Conservation (phyloP, 345 rosid species). For the Lumnitzera littorea region DNA sequence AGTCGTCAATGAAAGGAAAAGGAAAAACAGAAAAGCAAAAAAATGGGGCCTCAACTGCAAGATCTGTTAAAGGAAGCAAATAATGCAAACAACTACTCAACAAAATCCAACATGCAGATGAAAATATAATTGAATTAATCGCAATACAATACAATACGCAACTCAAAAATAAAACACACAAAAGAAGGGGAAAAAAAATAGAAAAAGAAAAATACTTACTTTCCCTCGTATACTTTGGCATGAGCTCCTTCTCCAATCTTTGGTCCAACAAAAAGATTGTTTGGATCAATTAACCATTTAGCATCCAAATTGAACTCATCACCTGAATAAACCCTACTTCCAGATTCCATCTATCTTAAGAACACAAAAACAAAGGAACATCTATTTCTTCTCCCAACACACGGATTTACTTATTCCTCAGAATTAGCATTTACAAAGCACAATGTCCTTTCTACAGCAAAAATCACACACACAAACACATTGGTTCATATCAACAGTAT, state of each 20-base stretch:
- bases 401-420: slow-evolving; percentile 2
- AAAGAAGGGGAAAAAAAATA: slow-evolving; percentile 1
- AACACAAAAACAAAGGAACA: slow-evolving; percentile 15
- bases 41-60: no score
- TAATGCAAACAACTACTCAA: not conserved
- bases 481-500: slow-evolving; percentile 21
- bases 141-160: not conserved
- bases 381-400: slow-evolving; percentile 11
- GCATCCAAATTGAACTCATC: slow-evolving; percentile 54
- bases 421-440: not conserved
- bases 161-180: not conserved
- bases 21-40: no score
- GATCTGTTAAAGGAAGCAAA: no score
- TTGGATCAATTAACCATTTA: slow-evolving; percentile 85
- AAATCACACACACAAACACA: slow-evolving; percentile 17
- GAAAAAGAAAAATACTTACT: slow-evolving; percentile 42
- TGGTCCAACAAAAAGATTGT: slow-evolving; percentile 89
- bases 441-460: slow-evolving; percentile 7
- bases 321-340: slow-evolving; percentile 36
- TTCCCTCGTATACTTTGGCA: slow-evolving; percentile 97
- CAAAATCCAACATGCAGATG: not conserved
- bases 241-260: slow-evolving; percentile 98
- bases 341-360: slow-evolving; percentile 62
- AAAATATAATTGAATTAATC: slow-evolving; percentile 1
- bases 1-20: no score